Evolutionary conservation across 768 basidiomycete species (phyloP).

Genomic region (Xerocomellus chrysenteron): DNA sequence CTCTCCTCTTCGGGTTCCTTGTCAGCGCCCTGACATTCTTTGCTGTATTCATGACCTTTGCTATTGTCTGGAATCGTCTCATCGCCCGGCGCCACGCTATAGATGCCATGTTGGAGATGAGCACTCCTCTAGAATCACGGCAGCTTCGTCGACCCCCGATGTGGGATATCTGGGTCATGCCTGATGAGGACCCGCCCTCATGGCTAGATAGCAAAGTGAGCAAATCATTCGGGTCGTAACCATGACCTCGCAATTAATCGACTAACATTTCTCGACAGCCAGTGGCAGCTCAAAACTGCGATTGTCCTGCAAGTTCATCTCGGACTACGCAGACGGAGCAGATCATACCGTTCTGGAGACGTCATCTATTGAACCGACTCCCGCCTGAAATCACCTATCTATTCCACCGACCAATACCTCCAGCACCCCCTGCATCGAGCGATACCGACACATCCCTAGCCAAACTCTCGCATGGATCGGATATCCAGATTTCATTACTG

Average conservation of each 20-base stretch:
- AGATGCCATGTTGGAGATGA: constrained; percentile 18
- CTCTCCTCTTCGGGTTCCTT: constrained; percentile 33
- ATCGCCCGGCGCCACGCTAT: constrained; percentile 28
- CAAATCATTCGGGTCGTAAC: constrained; percentile 20
- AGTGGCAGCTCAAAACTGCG: constrained; percentile 17
- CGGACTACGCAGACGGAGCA: constrained; percentile 5
- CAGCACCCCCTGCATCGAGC: not conserved
- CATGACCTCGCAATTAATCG: not conserved
- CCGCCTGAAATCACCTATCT: constrained; percentile 31
- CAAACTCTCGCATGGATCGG: constrained; percentile 17
- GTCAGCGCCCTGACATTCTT: constrained; percentile 32
- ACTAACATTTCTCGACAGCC: constrained; percentile 18
- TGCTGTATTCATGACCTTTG: constrained; percentile 30
- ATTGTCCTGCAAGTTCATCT: not conserved
- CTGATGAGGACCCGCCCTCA: not conserved
- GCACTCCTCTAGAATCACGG: not conserved
- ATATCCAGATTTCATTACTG: constrained; percentile 29
- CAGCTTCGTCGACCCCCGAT: constrained; percentile 17
- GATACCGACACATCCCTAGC: not conserved
- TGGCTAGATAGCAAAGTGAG: constrained; percentile 27
- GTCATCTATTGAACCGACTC: constrained; percentile 7
- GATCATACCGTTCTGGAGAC: constrained; percentile 22
- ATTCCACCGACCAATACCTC: constrained; percentile 21
- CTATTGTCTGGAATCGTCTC: constrained; percentile 35
- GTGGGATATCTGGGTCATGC: constrained; percentile 24